Evolutionary conservation across 352 stramenopile species (phyloP), one percentile per base, ranked within the genome.

Genomic region (Globisporangium echinulatum): DNA sequence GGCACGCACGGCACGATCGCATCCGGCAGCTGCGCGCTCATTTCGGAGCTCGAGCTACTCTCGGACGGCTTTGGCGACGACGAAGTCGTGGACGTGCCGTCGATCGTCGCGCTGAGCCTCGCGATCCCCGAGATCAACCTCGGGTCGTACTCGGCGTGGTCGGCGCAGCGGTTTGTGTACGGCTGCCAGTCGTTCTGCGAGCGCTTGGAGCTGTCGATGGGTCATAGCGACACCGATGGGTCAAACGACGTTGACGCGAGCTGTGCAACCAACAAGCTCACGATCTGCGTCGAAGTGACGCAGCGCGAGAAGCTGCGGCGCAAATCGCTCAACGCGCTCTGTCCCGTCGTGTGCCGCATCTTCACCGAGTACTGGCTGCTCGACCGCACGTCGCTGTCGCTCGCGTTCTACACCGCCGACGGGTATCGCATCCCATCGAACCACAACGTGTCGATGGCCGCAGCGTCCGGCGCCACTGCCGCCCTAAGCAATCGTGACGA

Each of bases 331-430:
- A 85, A 85, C 61, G 65, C 49, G n/a, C 49, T 90, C 5, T 76
- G 74, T 6, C 82, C 85, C 0, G 71, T 87, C 8, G 66, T 87
- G 8, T 92, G 82, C 15, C 71, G 80, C 42, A 75, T 94, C 13
- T 94, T 85, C 56, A 85, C 71, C 6, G 82, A 94, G 54, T 94
- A 92, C 62, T 94, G 85, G 85, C 58, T 94, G 48, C 87, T 94
- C 52, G 82, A 94, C 56, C 79, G 85, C 36, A 90, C 85, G 14
- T 83, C 72, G 36, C 63, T 94, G 3, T 85, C 70, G 7, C 76
- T 94, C 7, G 69, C 74, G 11, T 89, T 88, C 58, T 83, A 88
- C 52, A 90, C 82, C 7, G 71, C 69, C 2, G 72, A 85, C 56
- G 75, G 80, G n/a, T 86, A 75, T 33, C 67, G 76, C 8, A 86